Conservation (phyloP, 345 rosid species). For the Citrus cavaleriei region DNA sequence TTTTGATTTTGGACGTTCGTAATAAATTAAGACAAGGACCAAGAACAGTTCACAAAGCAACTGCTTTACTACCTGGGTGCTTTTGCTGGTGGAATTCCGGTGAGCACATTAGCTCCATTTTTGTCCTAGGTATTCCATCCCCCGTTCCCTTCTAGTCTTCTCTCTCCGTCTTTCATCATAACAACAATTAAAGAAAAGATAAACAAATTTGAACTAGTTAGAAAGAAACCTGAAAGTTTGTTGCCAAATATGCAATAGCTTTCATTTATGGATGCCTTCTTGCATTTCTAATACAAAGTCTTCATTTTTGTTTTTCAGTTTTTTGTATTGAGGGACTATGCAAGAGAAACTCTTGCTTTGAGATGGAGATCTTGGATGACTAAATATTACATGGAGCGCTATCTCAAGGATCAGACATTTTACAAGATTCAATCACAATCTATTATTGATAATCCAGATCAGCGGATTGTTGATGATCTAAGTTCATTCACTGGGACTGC, state of each 20-base stretch:
- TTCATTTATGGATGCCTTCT: neutral
- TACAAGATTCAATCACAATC: constrained; percentile 96
- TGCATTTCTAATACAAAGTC: neutral
- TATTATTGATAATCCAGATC: constrained; percentile 91
- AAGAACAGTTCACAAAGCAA: constrained; percentile 87
- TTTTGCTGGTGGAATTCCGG: constrained; percentile 96
- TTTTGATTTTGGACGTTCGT: neutral
- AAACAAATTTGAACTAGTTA: neutral
- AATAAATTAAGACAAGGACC: constrained; percentile 64
- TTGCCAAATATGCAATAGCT: neutral
- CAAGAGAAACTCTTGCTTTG: constrained; percentile 71
- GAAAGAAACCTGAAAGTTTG: neutral
- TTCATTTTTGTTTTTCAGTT: constrained; percentile 39
- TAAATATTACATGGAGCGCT: constrained; percentile 76
- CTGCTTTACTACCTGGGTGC: constrained; percentile 77
- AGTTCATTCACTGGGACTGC: constrained; percentile 89
- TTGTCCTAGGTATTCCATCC: constrained; percentile 25
- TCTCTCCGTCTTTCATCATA: neutral
- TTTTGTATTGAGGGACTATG: constrained; percentile 91
- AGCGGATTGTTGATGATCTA: constrained; percentile 88
- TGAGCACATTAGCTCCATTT: constrained; percentile 43
- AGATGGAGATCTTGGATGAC: constrained; percentile 99
- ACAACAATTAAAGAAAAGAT: neutral
- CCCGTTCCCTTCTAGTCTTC: neutral
- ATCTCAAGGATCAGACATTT: constrained; percentile 64